Conservation (phyloP, 2,329 filamentous ascomycete genomes). For the Sordariomycetes sp. region DNA sequence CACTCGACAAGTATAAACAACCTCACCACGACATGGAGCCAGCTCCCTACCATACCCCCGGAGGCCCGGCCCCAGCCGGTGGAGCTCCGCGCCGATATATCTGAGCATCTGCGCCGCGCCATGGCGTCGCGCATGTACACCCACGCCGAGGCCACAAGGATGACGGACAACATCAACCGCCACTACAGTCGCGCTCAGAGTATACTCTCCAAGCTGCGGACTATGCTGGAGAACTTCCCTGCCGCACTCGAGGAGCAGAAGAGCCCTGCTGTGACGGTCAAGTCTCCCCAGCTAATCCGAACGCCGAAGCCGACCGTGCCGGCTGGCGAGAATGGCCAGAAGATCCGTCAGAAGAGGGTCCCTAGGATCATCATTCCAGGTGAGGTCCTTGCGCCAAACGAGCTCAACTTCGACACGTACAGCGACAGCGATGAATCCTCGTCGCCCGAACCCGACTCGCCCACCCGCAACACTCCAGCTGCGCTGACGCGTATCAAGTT, state of each 20-base stretch:
- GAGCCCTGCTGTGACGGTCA: conserved; percentile 35
- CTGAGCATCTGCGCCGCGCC: conserved; percentile 41
- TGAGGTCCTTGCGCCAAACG: conserved; percentile 55
- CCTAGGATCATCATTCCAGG: conserved; percentile 55
- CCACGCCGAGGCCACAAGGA: conserved; percentile 51
- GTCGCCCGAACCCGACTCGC: conserved; percentile 32
- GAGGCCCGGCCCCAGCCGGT: conserved; percentile 36
- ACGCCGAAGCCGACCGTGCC: conserved; percentile 35
- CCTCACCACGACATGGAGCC: conserved; percentile 45
- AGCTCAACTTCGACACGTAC: conserved; percentile 50
- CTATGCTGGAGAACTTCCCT: conserved; percentile 51
- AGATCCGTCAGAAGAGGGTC: conserved; percentile 31
- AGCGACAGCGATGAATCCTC: conserved; percentile 30
- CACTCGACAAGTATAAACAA: conserved; percentile 44
- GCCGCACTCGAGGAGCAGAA: conserved; percentile 38
- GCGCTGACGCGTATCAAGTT: conserved; percentile 37
- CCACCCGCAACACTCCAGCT: conserved; percentile 23
- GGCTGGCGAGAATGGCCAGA: conserved; percentile 32
- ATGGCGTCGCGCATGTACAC: conserved; percentile 46
- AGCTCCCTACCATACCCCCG: conserved; percentile 36
- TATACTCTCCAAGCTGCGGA: conserved; percentile 46
- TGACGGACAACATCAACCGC: conserved; percentile 51
- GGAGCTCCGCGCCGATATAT: conserved; percentile 48
- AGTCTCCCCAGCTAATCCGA: conserved; percentile 42
- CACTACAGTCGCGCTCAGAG: conserved; percentile 51